Percentiles rank a stretch among this genome's conserved stretches.
These are phyloP conservation scores for Wallacemonas rigidus DNA, from an alignment of 208 protist genomes.

Conservation along the genomic window DNA sequence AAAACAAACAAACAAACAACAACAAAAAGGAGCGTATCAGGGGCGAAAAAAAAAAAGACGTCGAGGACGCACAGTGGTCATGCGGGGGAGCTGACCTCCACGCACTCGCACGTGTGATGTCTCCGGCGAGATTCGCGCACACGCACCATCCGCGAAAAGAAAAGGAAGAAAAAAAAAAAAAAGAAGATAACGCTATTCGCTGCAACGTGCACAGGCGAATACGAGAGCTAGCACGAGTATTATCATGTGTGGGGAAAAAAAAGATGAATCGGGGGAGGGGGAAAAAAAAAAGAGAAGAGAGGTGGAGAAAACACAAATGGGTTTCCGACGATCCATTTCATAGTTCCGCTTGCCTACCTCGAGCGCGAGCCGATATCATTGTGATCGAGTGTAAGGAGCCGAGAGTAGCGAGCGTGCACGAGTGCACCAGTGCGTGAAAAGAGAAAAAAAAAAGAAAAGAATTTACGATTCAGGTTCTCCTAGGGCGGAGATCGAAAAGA, in stretches of 20 bases:
- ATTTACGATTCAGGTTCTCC: background rate
- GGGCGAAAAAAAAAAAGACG: conserved; percentile 11
- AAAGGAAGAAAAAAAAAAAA: conserved; percentile 24
- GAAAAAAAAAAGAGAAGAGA: background rate
- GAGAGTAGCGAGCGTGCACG: too few species aligned
- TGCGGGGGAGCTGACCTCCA: too few species aligned
- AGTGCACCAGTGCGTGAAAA: background rate
- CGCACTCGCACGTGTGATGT: too few species aligned
- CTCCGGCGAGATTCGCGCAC: background rate
- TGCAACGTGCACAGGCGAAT: conserved; percentile 14
- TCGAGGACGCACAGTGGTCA: background rate
- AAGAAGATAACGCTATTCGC: conserved; percentile 2
- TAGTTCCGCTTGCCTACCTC: too few species aligned
- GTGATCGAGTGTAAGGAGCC: too few species aligned
- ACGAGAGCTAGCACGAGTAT: too few species aligned
- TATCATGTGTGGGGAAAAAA: too few species aligned
- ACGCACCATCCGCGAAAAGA: background rate
- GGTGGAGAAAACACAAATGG: too few species aligned
- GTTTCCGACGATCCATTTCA: too few species aligned
- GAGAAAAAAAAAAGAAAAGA: background rate
- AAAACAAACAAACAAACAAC: background rate
- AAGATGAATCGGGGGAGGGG: background rate
- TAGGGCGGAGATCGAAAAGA: too few species aligned
- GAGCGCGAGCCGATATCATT: too few species aligned
- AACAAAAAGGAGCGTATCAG: background rate